Conservation (phyloP, 176 grass and related monocot genomes). For the Oryza australiensis region DNA sequence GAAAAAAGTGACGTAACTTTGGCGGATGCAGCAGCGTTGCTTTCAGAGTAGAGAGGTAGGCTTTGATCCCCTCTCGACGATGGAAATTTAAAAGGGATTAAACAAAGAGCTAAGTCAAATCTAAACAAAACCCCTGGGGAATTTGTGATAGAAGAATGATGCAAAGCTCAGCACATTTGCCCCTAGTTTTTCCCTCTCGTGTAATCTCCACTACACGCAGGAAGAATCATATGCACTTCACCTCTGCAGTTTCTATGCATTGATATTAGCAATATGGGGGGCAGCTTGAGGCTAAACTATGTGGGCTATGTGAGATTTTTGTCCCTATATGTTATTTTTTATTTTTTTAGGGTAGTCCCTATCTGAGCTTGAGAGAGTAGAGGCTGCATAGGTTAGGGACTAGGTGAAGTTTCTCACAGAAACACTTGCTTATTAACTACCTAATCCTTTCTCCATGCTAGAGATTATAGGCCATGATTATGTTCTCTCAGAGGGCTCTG, state of each 20-base stretch:
- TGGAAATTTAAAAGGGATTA: constrained; percentile 62
- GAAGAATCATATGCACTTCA: constrained; percentile 74
- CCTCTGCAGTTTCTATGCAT: constrained; percentile 48
- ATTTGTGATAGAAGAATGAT: constrained; percentile 53
- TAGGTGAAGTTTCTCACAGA: constrained; percentile 31
- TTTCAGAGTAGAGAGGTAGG: constrained; percentile 44
- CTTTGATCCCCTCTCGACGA: constrained; percentile 64
- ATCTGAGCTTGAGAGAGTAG: constrained; percentile 16
- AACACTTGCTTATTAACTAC: constrained; percentile 35
- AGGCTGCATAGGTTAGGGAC: not conserved
- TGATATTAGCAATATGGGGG: constrained; percentile 15
- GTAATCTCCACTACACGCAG: constrained; percentile 44
- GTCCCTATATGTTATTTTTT: constrained; percentile 32
- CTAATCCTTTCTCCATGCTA: constrained; percentile 35
- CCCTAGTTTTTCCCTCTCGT: constrained; percentile 31
- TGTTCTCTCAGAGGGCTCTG: constrained; percentile 40
- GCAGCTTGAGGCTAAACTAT: constrained; percentile 45
- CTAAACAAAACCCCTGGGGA: constrained; percentile 50
- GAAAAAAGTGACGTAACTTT: constrained; percentile 64
- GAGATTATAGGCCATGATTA: constrained; percentile 53
- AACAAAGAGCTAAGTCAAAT: constrained; percentile 70
- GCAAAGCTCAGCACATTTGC: constrained; percentile 38
- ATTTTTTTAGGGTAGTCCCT: not conserved
- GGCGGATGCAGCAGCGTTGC: constrained; percentile 37
- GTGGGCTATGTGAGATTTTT: constrained; percentile 41